Conservation (phyloP, 345 rosid species). For the Gossypioides kirkii region DNA sequence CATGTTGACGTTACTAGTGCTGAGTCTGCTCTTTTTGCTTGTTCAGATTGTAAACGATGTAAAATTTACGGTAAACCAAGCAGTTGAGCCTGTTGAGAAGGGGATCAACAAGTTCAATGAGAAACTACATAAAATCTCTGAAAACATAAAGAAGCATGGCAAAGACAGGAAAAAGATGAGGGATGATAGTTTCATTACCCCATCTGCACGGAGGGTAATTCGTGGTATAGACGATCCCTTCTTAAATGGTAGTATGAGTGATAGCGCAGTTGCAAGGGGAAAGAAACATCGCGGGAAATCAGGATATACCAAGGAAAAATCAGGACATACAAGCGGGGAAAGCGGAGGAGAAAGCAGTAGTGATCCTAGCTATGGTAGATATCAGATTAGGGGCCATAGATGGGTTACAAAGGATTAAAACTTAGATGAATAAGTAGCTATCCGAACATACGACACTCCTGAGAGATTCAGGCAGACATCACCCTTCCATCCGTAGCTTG, state of each 20-base stretch:
- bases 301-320: conserved; percentile 47
- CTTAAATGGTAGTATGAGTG: conserved; percentile 84
- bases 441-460: background rate
- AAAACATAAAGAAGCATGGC: conserved; percentile 77
- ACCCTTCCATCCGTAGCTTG: background rate
- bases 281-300: conserved; percentile 73
- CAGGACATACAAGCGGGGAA: conserved; percentile 81
- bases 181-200: conserved; percentile 73
- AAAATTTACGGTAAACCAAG: conserved; percentile 89
- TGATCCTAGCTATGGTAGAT: conserved; percentile 73
- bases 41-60: conserved; percentile 94
- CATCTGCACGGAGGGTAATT: conserved; percentile 59
- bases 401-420: conserved; percentile 78
- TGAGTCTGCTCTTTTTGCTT: conserved; percentile 18
- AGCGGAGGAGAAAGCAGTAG: conserved; percentile 99
- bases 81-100: conserved; percentile 95
- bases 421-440: background rate
- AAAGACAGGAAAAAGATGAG: conserved; percentile 72
- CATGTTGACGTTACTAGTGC: background rate
- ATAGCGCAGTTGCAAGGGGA: conserved; percentile 58
- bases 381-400: conserved; percentile 65
- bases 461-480: background rate
- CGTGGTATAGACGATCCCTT: conserved; percentile 95
- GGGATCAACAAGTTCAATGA: conserved; percentile 84
- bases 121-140: conserved; percentile 81